These are phyloP conservation scores for Shiraia sp. DNA, from an alignment of 2,329 filamentous ascomycete genomes.

Conservation along the genomic window DNA sequence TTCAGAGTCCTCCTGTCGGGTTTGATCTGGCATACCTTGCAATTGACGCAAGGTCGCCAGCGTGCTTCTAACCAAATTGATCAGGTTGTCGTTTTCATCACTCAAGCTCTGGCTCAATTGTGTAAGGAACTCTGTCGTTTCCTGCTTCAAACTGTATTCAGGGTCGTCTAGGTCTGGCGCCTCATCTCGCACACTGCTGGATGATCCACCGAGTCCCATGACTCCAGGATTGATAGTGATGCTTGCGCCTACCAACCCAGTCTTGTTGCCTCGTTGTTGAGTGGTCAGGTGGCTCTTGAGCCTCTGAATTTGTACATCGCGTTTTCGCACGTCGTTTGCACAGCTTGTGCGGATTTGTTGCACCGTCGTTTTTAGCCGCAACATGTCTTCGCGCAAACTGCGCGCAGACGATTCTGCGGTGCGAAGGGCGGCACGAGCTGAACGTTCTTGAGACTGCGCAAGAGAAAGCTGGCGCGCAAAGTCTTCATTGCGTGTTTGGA, in stretches of 20 bases:
- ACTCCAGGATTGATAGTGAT: slow-evolving; percentile 51
- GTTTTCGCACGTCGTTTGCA: slow-evolving; percentile 86
- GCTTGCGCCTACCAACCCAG: slow-evolving; percentile 51
- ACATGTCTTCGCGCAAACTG: slow-evolving; percentile 81
- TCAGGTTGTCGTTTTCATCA: slow-evolving; percentile 86
- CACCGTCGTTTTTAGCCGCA: slow-evolving; percentile 76
- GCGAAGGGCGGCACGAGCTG: slow-evolving; percentile 70
- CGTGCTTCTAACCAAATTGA: slow-evolving; percentile 71
- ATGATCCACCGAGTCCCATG: slow-evolving; percentile 26
- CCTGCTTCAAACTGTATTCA: slow-evolving; percentile 73
- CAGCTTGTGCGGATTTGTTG: slow-evolving; percentile 84
- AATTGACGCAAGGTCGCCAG: slow-evolving; percentile 70
- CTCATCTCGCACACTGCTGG: slow-evolving; percentile 57
- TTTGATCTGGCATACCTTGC: slow-evolving; percentile 56
- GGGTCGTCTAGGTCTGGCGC: slow-evolving; percentile 57
- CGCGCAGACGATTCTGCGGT: slow-evolving; percentile 74
- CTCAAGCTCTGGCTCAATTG: slow-evolving; percentile 80
- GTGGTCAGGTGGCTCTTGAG: slow-evolving; percentile 86
- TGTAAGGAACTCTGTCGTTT: slow-evolving; percentile 90
- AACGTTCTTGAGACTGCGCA: slow-evolving; percentile 71
- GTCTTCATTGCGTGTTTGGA: slow-evolving; percentile 60
- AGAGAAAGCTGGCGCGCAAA: slow-evolving; percentile 60
- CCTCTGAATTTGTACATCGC: slow-evolving; percentile 84
- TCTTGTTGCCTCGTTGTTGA: slow-evolving; percentile 54
- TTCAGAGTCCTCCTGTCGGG: slow-evolving; percentile 27